Evolutionary conservation across 192 early-diverging fungal genomes (phyloP).

Genomic region (Endogone sp.): DNA sequence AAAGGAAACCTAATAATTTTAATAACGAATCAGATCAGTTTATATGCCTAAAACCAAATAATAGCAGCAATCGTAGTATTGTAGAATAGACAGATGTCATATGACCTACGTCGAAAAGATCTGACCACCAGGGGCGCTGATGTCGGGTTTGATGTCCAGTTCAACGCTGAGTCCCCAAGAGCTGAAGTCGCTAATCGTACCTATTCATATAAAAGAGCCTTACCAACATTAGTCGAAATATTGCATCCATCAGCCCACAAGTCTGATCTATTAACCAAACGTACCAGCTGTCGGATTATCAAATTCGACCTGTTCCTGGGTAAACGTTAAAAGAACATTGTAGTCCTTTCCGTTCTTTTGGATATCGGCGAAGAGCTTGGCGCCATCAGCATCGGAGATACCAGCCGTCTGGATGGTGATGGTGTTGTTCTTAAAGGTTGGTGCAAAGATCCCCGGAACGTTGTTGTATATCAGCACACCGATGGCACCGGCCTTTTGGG

Average conservation of each 20-base stretch:
- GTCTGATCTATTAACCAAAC: conserved; percentile 17
- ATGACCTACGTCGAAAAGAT: conserved; percentile 61
- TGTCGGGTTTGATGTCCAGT: conserved; percentile 52
- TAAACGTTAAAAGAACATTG: conserved; percentile 20
- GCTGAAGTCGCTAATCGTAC: conserved; percentile 52
- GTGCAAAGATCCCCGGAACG: conserved; percentile 23
- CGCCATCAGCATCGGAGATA: conserved; percentile 36
- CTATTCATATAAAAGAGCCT: conserved; percentile 27
- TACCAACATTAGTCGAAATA: conserved; percentile 8
- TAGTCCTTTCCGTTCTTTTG: neutral
- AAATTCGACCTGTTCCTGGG: conserved; percentile 25
- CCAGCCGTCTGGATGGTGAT: conserved; percentile 38
- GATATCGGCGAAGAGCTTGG: conserved; percentile 16
- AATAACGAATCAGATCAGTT: neutral
- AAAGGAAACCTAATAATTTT: conserved; percentile 18
- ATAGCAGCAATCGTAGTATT: conserved; percentile 10
- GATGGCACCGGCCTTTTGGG: conserved; percentile 41
- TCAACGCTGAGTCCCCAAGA: conserved; percentile 65
- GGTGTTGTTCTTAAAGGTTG: conserved; percentile 4
- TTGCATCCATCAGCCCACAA: neutral
- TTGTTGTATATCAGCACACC: conserved; percentile 48
- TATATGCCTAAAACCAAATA: no score
- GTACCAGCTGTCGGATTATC: conserved; percentile 27
- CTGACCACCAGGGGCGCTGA: conserved; percentile 64
- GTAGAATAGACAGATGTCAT: conserved; percentile 31